Base-by-base conservation (phyloP, 2,329 filamentous ascomycete genomes). In the Elsinoe perseae region DNA sequence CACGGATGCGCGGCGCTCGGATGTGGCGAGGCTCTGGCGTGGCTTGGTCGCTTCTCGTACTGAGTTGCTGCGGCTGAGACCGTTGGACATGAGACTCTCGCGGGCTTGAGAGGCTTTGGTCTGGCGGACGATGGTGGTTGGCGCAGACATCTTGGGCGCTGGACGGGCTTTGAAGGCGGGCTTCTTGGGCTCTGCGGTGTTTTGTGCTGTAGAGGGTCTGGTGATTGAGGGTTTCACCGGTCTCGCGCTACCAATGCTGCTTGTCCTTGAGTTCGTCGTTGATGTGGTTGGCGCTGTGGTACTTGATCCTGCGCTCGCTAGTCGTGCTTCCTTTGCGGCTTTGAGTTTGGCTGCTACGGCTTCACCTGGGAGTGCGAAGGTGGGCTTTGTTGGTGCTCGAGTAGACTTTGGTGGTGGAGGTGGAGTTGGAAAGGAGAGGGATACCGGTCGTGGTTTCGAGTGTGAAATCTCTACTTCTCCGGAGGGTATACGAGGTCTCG, bases 361-460 rank as follows among this genome's bases (percentile, higher is more conserved):
- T 60, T 80, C 77, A 14, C 78, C 78, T 1, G 78, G 77, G 0
- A 81, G 70, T 46, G 74, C 69, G 62, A 81, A 81, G 2, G 69
- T 76, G 6, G 77, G 65, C 52, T 66, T 72, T 0, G 78, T 80
- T 0, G 75, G 75, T 12, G 76, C 69, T 61, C 77, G 79, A 20
- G 68, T 69, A 1, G 77, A 80, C 61, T 77, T 80, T 7, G 70
- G 64, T 14, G 72, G 73, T 12, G 73, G 72, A 4, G 73, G 72
- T 36, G 72, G 75, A 7, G 68, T 74, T 23, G 69, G 77, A 61
- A 75, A 81, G 57, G 67, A 73, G 64, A 73, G 67, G 61, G 70
- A 75, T 64, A 75, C 72, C 52, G 71, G 78, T 61, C 70, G 71
- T 61, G 73, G 71, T 63, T 74, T 75, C 58, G 71, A 71, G 60